These are phyloP conservation scores for Rhodamnia rubescens DNA, from an alignment of 345 rosid genomes.

Conservation along the genomic window DNA sequence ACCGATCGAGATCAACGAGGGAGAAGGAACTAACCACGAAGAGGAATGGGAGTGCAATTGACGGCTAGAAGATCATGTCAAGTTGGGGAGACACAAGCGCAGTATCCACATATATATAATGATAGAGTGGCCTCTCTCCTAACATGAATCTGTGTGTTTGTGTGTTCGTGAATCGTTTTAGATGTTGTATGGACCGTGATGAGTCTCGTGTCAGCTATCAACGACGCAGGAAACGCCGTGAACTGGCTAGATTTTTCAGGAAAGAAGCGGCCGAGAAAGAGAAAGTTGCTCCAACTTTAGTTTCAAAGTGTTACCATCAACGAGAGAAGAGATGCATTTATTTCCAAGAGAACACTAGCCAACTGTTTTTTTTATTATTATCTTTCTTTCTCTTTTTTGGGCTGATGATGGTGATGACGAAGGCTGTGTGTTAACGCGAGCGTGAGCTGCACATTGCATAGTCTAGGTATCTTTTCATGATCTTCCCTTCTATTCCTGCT, in stretches of 20 bases:
- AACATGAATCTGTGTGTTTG: not conserved
- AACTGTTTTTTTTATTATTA: not conserved
- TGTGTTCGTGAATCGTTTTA: not conserved
- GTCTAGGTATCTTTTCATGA: not conserved
- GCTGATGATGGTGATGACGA: not conserved
- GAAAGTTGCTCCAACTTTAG: constrained; percentile 1
- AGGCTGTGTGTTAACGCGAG: not conserved
- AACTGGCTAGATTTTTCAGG: constrained; percentile 23
- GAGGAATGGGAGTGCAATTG: not conserved
- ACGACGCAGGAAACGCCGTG: constrained; percentile 5
- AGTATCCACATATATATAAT: not conserved
- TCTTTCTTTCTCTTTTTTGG: not conserved
- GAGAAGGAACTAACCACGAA: not conserved
- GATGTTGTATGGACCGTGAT: constrained; percentile 23
- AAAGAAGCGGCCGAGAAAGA: not conserved
- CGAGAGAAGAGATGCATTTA: not conserved
- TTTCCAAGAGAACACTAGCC: not conserved
- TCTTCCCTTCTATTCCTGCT: not conserved
- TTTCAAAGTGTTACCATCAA: not conserved
- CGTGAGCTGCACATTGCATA: not conserved
- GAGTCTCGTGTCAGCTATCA: constrained; percentile 26
- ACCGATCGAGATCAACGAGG: not conserved
- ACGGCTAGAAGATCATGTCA: constrained; percentile 4
- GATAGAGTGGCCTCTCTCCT: not conserved
- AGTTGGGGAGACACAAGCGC: constrained; percentile 2